These are phyloP conservation scores for Kuraishia hungarica DNA, from an alignment of 805 yeast species.

Conservation along the genomic window DNA sequence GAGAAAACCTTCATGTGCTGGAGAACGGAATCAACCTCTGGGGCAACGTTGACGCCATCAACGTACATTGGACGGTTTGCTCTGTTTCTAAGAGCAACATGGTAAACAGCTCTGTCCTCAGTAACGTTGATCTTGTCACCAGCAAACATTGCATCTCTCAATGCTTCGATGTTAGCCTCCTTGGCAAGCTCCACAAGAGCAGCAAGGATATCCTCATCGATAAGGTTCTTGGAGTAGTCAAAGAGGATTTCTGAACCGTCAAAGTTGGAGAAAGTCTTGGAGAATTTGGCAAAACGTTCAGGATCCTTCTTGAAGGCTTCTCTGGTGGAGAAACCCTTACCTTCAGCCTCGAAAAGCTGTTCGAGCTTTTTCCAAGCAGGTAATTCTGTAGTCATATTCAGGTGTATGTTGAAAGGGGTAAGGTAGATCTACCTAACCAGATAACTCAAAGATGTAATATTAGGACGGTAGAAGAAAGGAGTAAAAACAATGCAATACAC, in stretches of 20 bases:
- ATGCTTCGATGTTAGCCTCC: constrained; percentile 79
- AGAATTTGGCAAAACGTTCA: constrained; percentile 64
- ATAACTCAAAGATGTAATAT: no score
- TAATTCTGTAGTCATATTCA: constrained; percentile 38
- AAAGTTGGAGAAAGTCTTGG: constrained; percentile 71
- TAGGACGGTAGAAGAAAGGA: no score
- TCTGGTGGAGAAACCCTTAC: constrained; percentile 64
- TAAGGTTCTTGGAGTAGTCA: constrained; percentile 91
- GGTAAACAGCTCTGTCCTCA: constrained; percentile 95
- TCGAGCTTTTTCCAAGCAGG: constrained; percentile 82
- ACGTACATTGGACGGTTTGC: constrained; percentile 76
- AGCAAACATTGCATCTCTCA: constrained; percentile 85
- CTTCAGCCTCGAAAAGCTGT: constrained; percentile 56
- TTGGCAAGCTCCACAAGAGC: constrained; percentile 72
- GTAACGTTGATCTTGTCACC: constrained; percentile 95
- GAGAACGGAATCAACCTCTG: constrained; percentile 86
- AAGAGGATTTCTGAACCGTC: constrained; percentile 87
- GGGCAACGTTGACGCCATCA: constrained; percentile 83
- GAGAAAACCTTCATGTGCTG: constrained; percentile 96
- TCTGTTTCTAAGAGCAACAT: constrained; percentile 93
- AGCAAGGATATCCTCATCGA: constrained; percentile 72
- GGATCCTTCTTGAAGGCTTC: constrained; percentile 74
- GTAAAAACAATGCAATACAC: no score
- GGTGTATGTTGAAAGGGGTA: not conserved
- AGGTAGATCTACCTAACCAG: no score